phyloP scores from a whole-genome alignment of 495 filamentous ascomycete species.

The Cercophora newfieldiana region DNA sequence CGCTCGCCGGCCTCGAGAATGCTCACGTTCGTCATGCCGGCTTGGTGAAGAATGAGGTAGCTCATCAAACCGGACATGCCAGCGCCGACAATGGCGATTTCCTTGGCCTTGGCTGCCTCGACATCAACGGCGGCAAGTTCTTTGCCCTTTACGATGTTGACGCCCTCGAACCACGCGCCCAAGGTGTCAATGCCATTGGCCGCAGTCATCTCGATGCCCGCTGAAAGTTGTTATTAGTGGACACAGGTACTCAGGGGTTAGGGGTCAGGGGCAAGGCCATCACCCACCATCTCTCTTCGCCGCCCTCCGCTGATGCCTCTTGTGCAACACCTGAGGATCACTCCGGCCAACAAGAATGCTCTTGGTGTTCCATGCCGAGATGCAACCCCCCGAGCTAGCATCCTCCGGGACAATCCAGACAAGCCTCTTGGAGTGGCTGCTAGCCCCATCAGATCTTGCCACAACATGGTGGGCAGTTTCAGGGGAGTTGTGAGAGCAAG shows the following conservation, averaged over 20 bases:
- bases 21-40: slow-evolving; percentile 41
- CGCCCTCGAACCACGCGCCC: slow-evolving; percentile 72
- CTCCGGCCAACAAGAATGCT: slow-evolving; percentile 46
- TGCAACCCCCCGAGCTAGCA: slow-evolving; percentile 45
- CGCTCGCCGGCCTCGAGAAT: slow-evolving; percentile 43
- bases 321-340: slow-evolving; percentile 37
- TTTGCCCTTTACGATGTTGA: slow-evolving; percentile 58
- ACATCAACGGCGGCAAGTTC: slow-evolving; percentile 53
- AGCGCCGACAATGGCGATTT: slow-evolving; percentile 64
- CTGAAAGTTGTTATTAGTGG: not conserved
- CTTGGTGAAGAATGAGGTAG: slow-evolving; percentile 41
- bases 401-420: slow-evolving; percentile 58
- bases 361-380: slow-evolving; percentile 51
- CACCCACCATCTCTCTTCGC: slow-evolving; percentile 28
- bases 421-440: slow-evolving; percentile 34
- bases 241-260: too few relatives aligned
- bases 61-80: slow-evolving; percentile 69
- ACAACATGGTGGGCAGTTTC: slow-evolving; percentile 38
- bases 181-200: slow-evolving; percentile 55
- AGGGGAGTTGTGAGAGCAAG: slow-evolving; percentile 27
- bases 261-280: not conserved
- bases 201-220: slow-evolving; percentile 46
- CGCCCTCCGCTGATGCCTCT: slow-evolving; percentile 33
- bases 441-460: slow-evolving; percentile 20
- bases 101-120: slow-evolving; percentile 53